Conservation (phyloP, 2,329 filamentous ascomycete genomes). For the Zopfia rhizophila region DNA sequence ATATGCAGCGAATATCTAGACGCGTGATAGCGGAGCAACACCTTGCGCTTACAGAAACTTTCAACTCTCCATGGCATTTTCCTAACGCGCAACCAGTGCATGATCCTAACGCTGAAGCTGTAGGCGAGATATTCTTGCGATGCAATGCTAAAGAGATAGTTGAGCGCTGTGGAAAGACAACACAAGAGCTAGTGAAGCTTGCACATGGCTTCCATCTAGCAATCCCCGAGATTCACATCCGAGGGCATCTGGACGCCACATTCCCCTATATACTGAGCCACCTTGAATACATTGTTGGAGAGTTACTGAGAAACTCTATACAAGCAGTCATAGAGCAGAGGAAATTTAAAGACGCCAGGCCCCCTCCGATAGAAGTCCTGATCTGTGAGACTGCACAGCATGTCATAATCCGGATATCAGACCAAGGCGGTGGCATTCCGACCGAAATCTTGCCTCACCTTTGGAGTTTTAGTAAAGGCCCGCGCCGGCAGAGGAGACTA, state of each 20-base stretch:
- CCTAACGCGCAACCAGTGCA: conserved; percentile 74
- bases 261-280: conserved; percentile 98
- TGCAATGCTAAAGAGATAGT: conserved; percentile 93
- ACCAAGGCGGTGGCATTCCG: conserved; percentile 92
- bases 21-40: conserved; percentile 98
- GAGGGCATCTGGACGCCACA: conserved; percentile 86
- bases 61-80: conserved; percentile 89
- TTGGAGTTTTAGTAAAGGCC: conserved; percentile 97
- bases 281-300: conserved; percentile 95
- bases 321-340: conserved; percentile 88
- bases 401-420: conserved; percentile 95
- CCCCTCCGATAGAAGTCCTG: conserved; percentile 90
- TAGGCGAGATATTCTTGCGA: conserved; percentile 93
- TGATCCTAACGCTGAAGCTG: conserved; percentile 78
- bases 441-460: conserved; percentile 86
- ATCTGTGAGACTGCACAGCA: conserved; percentile 95
- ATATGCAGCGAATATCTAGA: conserved; percentile 81
- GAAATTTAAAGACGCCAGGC: conserved; percentile 57
- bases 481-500: conserved; percentile 79
- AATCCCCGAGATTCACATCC: conserved; percentile 83
- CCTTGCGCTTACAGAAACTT: conserved; percentile 92
- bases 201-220: conserved; percentile 77
- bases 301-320: conserved; percentile 93
- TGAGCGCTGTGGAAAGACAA: conserved; percentile 80
- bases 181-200: conserved; percentile 76